phyloP scores from a whole-genome alignment of 768 basidiomycete species.

The Hygrophoropsis aurantiaca region DNA sequence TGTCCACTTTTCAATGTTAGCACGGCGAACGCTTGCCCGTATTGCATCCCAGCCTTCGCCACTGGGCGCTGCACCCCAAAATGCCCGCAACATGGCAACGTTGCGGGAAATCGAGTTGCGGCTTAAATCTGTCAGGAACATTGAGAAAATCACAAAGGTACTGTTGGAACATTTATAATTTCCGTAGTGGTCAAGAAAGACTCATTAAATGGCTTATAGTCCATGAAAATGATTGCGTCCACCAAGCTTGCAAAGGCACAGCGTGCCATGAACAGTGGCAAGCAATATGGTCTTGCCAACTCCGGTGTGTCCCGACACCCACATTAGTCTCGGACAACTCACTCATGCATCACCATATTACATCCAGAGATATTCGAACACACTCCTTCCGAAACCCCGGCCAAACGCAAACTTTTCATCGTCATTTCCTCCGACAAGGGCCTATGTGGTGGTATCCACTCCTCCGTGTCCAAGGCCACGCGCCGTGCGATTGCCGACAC shows the following conservation, averaged over 20 bases:
- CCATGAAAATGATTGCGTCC: slow-evolving; percentile 99
- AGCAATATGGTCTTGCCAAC: slow-evolving; percentile 91
- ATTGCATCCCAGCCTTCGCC: slow-evolving; percentile 39
- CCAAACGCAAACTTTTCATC: slow-evolving; percentile 83
- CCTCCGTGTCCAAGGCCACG: slow-evolving; percentile 89
- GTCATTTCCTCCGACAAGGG: slow-evolving; percentile 98
- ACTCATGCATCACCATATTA: slow-evolving; percentile 8
- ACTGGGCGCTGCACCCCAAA: slow-evolving; percentile 40
- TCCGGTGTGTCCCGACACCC: slow-evolving; percentile 51
- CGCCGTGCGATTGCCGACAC: slow-evolving; percentile 65
- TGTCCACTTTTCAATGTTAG: slow-evolving; percentile 40
- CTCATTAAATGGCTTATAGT: slow-evolving; percentile 42
- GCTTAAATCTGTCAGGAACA: slow-evolving; percentile 94
- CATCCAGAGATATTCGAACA: slow-evolving; percentile 84
- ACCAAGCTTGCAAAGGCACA: slow-evolving; percentile 96
- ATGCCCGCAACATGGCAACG: slow-evolving; percentile 91
- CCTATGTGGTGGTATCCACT: slow-evolving; percentile 99
- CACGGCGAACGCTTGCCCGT: slow-evolving; percentile 47
- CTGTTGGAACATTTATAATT: slow-evolving; percentile 25
- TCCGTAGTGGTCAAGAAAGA: background rate
- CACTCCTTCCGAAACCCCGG: slow-evolving; percentile 62
- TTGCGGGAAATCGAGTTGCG: slow-evolving; percentile 96
- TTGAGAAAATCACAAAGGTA: slow-evolving; percentile 99
- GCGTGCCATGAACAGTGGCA: slow-evolving; percentile 88
- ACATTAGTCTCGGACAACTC: background rate